These are phyloP conservation scores for Aspergillus sclerotiicarbonarius DNA, from an alignment of 495 filamentous ascomycete species.

Conservation along the genomic window DNA sequence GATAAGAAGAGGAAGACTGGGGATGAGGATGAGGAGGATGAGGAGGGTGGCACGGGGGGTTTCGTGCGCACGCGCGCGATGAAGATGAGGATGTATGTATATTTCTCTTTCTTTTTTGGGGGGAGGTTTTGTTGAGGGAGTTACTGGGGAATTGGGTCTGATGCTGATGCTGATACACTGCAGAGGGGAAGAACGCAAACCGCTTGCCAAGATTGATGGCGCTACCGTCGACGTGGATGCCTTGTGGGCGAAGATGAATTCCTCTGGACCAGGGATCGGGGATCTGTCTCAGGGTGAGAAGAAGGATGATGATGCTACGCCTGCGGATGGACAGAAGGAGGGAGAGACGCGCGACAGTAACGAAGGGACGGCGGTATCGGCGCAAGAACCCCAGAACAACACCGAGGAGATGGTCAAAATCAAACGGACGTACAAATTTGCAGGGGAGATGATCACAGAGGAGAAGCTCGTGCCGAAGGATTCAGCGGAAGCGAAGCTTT, in stretches of 20 bases:
- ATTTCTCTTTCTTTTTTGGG: not conserved
- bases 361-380: not conserved
- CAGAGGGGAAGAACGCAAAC: conserved; percentile 64
- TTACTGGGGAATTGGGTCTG: not conserved
- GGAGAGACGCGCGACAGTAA: conserved; percentile 23
- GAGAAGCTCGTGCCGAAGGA: conserved; percentile 74
- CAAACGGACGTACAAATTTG: conserved; percentile 86
- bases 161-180: conserved; percentile 13
- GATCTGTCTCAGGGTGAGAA: conserved; percentile 16
- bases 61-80: conserved; percentile 80
- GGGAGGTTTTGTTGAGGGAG: not conserved
- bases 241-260: conserved; percentile 79
- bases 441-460: conserved; percentile 79
- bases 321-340: conserved; percentile 15
- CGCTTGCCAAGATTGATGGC: conserved; percentile 59
- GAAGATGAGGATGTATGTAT: conserved; percentile 56
- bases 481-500: conserved; percentile 79
- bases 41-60: conserved; percentile 69
- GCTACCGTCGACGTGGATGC: conserved; percentile 88
- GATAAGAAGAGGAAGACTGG: conserved; percentile 49
- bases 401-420: conserved; percentile 67
- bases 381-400: conserved; percentile 17
- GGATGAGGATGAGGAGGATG: conserved; percentile 45
- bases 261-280: conserved; percentile 27
- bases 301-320: conserved; percentile 18